These are phyloP conservation scores for Lactifluus hygrophoroides DNA, from an alignment of 768 basidiomycete genomes.

Conservation along the genomic window DNA sequence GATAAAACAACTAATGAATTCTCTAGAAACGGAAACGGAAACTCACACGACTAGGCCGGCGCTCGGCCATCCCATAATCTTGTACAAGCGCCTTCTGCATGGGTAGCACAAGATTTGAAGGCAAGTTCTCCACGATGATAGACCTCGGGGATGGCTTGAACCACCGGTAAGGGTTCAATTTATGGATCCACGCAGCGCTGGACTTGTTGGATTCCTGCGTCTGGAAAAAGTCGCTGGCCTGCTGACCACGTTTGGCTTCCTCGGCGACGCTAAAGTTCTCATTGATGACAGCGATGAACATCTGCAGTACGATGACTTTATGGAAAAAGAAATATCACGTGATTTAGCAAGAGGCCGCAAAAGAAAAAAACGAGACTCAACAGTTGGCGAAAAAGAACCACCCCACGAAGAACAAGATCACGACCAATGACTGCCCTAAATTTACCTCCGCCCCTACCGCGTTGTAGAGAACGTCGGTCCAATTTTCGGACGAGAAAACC, in stretches of 20 bases:
- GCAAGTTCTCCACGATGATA: conserved; percentile 60
- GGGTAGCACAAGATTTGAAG: conserved; percentile 67
- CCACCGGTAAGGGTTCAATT: conserved; percentile 84
- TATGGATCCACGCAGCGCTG: conserved; percentile 55
- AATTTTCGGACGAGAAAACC: conserved; percentile 90
- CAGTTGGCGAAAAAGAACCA: conserved; percentile 95
- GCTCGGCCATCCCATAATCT: conserved; percentile 36
- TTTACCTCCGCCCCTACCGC: conserved; percentile 51
- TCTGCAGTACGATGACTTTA: conserved; percentile 87
- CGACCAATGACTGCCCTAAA: conserved; percentile 61
- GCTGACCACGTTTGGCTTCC: conserved; percentile 76
- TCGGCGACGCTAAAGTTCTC: conserved; percentile 93
- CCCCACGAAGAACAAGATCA: conserved; percentile 60
- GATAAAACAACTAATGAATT: not conserved
- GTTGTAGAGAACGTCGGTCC: conserved; percentile 68
- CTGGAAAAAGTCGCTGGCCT: conserved; percentile 62
- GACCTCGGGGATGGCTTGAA: conserved; percentile 64
- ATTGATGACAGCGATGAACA: conserved; percentile 97
- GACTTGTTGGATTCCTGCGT: conserved; percentile 42
- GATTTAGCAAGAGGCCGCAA: not conserved
- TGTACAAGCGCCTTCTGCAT: conserved; percentile 71
- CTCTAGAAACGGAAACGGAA: not conserved
- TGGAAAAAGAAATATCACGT: not conserved
- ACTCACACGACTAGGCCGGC: conserved; percentile 27
- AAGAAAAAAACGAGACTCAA: conserved; percentile 35